These are phyloP conservation scores for Hygrocybe coccinea DNA, from an alignment of 768 basidiomycete genomes.

Conservation along the genomic window DNA sequence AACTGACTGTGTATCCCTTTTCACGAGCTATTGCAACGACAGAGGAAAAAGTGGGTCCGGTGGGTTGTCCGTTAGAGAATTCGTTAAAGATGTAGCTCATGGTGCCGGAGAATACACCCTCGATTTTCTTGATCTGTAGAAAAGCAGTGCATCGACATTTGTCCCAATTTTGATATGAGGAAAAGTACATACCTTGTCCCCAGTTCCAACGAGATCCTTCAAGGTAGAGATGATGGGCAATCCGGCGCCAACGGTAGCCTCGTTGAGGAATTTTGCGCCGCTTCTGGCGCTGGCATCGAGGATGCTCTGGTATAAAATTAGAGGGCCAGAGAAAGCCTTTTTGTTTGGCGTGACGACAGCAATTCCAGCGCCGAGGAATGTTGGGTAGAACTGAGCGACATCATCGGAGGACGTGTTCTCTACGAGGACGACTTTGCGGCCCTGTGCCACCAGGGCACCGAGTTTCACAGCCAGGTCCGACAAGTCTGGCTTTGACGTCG, in stretches of 20 bases:
- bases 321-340: conserved; percentile 82
- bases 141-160: not conserved
- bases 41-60: conserved; percentile 77
- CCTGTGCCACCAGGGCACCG: conserved; percentile 40
- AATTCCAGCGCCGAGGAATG: conserved; percentile 71
- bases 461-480: conserved; percentile 44
- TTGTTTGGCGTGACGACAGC: conserved; percentile 96
- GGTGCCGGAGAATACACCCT: conserved; percentile 97
- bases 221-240: conserved; percentile 87
- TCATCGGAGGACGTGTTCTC: conserved; percentile 89
- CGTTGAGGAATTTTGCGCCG: conserved; percentile 71
- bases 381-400: conserved; percentile 78
- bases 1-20: conserved; percentile 85
- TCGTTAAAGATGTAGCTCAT: conserved; percentile 99
- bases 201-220: conserved; percentile 87
- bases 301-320: conserved; percentile 66
- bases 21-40: conserved; percentile 85
- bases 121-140: conserved; percentile 74
- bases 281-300: conserved; percentile 51
- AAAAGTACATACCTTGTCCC: conserved; percentile 65
- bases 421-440: conserved; percentile 62
- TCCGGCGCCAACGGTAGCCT: conserved; percentile 94
- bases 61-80: conserved; percentile 67
- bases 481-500: conserved; percentile 47
- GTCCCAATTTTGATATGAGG: not conserved